Percentiles rank a stretch among this genome's conserved stretches.
These are phyloP conservation scores for Xylaria sp. DNA, from an alignment of 2,329 filamentous ascomycete species.

Conservation along the genomic window DNA sequence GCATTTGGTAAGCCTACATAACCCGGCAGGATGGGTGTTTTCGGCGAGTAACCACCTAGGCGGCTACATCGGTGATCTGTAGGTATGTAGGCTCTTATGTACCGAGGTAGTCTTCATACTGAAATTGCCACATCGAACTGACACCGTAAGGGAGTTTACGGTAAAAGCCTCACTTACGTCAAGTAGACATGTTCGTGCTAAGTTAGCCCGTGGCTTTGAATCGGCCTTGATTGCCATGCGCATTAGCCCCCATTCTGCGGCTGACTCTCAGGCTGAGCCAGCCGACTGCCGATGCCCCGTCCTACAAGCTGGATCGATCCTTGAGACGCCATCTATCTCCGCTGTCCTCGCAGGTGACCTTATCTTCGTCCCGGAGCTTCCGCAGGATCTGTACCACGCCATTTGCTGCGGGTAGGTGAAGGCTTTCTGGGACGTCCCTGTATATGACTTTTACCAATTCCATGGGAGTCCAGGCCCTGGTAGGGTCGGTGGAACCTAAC, in stretches of 20 bases:
- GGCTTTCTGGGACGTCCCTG: constrained; percentile 70
- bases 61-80: too few species aligned
- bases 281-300: background rate
- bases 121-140: too few species aligned
- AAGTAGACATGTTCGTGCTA: too few species aligned
- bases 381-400: constrained; percentile 77
- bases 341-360: constrained; percentile 50
- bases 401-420: constrained; percentile 75
- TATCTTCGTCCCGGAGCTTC: constrained; percentile 78
- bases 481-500: constrained; percentile 48
- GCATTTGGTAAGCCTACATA: too few species aligned
- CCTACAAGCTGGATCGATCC: constrained; percentile 46
- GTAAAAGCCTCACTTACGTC: too few species aligned
- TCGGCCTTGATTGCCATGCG: background rate
- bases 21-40: too few species aligned
- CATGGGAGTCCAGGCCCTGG: constrained; percentile 66
- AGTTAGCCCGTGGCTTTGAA: background rate
- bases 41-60: too few species aligned
- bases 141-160: too few species aligned
- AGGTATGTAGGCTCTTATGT: too few species aligned
- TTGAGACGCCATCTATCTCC: constrained; percentile 49
- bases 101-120: too few species aligned
- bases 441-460: constrained; percentile 91
- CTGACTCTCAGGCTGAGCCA: background rate
- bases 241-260: background rate